Conservation (phyloP, 371 early-diverging fungal genomes). For the Mucor plumbeus region DNA sequence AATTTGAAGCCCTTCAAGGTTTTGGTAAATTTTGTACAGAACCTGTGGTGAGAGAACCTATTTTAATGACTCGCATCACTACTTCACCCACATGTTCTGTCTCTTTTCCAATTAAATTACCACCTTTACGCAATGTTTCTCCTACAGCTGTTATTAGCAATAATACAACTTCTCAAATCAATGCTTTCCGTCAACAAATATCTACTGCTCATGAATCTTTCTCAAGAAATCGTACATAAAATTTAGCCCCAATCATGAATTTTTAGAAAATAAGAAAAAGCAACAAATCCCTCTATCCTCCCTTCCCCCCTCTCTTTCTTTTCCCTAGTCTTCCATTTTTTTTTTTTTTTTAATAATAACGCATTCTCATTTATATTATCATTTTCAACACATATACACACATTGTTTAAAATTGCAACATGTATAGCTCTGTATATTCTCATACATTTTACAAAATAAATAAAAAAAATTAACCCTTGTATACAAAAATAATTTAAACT, state of each 20-base stretch:
- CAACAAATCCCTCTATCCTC: background rate
- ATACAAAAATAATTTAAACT: background rate
- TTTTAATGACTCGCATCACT: constrained; percentile 15
- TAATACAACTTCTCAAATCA: constrained; percentile 9
- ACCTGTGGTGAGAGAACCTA: constrained; percentile 67
- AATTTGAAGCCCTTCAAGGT: constrained; percentile 51
- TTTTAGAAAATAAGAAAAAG: background rate
- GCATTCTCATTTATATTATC: constrained; percentile 3
- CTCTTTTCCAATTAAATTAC: constrained; percentile 16
- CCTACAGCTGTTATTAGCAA: constrained; percentile 4
- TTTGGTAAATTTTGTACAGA: constrained; percentile 38
- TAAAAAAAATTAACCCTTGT: background rate
- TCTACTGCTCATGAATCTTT: constrained; percentile 25
- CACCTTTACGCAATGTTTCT: constrained; percentile 14
- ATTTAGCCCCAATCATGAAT: background rate
- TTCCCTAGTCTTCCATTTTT: background rate
- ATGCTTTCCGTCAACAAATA: constrained; percentile 29
- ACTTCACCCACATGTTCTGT: constrained; percentile 8
- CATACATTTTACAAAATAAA: background rate
- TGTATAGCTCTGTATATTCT: constrained; percentile 1
- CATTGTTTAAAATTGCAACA: background rate
- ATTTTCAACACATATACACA: background rate
- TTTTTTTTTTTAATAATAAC: too few relatives aligned
- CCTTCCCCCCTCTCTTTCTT: too few relatives aligned
- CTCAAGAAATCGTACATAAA: constrained; percentile 14